Evolutionary conservation across 352 stramenopile genomes (phyloP).

Genomic region (Phytophthora citricola): DNA sequence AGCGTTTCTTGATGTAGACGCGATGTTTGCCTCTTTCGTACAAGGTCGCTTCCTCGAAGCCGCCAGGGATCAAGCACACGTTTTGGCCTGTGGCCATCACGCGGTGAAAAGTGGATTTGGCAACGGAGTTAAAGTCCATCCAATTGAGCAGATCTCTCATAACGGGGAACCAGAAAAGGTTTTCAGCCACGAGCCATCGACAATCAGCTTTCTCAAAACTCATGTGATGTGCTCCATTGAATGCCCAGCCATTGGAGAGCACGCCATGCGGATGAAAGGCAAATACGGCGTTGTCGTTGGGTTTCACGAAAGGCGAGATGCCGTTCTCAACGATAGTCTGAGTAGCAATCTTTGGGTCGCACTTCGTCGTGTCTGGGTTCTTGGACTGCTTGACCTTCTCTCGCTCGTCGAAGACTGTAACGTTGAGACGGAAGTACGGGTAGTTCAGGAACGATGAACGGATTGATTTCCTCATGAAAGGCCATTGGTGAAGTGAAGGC

Average conservation of each 20-base stretch:
- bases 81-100: slow-evolving; percentile 62
- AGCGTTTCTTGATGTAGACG: slow-evolving; percentile 91
- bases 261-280: slow-evolving; percentile 76
- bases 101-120: slow-evolving; percentile 47
- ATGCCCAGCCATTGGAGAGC: slow-evolving; percentile 50
- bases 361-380: neutral
- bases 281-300: slow-evolving; percentile 28
- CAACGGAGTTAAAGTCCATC: slow-evolving; percentile 59
- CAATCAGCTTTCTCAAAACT: slow-evolving; percentile 52
- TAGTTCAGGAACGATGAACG: slow-evolving; percentile 53
- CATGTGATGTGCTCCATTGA: slow-evolving; percentile 61
- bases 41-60: slow-evolving; percentile 94
- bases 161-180: slow-evolving; percentile 65
- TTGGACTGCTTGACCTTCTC: slow-evolving; percentile 17
- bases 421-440: slow-evolving; percentile 57
- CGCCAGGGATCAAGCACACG: slow-evolving; percentile 86
- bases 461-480: slow-evolving; percentile 40
- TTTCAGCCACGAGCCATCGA: slow-evolving; percentile 73
- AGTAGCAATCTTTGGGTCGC: neutral
- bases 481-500: slow-evolving; percentile 43
- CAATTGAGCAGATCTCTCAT: slow-evolving; percentile 66
- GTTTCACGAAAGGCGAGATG: slow-evolving; percentile 11
- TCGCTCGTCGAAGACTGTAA: slow-evolving; percentile 48
- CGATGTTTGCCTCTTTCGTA: slow-evolving; percentile 79
- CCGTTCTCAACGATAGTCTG: slow-evolving; percentile 22